Evolutionary conservation across 192 early-diverging fungal species (phyloP).

Genomic region (Jimgerdemannia flammicorona): DNA sequence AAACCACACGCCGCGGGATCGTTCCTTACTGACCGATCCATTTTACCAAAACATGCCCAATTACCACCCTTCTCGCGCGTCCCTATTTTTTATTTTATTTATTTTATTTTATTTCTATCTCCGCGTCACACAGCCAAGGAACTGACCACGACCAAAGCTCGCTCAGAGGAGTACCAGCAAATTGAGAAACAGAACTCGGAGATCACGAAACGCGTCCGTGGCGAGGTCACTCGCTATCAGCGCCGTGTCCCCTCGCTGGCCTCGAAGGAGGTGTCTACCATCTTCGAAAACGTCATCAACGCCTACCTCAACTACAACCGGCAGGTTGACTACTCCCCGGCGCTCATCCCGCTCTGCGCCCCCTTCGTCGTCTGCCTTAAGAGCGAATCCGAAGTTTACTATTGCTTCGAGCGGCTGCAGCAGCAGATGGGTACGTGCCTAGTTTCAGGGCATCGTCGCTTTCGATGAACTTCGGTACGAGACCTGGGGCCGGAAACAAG

Average conservation of each 20-base stretch:
- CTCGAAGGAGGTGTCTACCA: conserved; percentile 42
- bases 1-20: background rate
- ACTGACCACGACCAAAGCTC: conserved; percentile 52
- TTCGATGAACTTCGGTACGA: background rate
- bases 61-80: background rate
- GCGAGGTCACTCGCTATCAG: conserved; percentile 69
- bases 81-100: background rate
- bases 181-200: conserved; percentile 69
- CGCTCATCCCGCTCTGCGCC: conserved; percentile 72
- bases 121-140: conserved; percentile 50
- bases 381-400: conserved; percentile 76
- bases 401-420: conserved; percentile 78
- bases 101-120: background rate
- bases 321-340: conserved; percentile 71
- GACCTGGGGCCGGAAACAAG: too few relatives aligned
- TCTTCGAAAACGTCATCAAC: conserved; percentile 85
- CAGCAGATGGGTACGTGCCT: conserved; percentile 54
- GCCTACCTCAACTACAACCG: conserved; percentile 80
- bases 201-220: conserved; percentile 72
- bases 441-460: background rate
- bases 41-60: background rate
- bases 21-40: background rate
- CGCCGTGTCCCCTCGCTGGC: conserved; percentile 36
- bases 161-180: conserved; percentile 60
- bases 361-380: conserved; percentile 77